phyloP scores from a whole-genome alignment of 2,329 filamentous ascomycete genomes.

The Trichoderma sp. region DNA sequence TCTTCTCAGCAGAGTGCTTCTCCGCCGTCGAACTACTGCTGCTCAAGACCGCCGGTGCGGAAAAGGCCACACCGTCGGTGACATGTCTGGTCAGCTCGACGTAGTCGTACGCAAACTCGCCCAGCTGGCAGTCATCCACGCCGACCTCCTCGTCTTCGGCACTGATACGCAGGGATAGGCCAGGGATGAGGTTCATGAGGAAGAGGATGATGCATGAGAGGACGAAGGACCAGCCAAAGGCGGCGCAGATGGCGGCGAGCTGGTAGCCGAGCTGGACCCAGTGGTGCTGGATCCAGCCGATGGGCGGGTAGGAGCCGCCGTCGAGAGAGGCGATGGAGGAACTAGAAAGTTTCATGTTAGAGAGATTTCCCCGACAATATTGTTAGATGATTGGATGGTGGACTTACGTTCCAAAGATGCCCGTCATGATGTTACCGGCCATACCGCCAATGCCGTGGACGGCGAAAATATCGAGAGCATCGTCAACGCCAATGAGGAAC shows the following conservation, averaged over 20 bases:
- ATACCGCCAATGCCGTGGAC: constrained; percentile 85
- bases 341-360: constrained; percentile 32
- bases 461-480: constrained; percentile 86
- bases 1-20: constrained; percentile 26
- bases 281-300: constrained; percentile 70
- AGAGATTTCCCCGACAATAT: neutral
- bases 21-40: constrained; percentile 30
- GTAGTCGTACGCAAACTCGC: constrained; percentile 82
- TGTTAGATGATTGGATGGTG: neutral
- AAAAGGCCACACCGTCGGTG: constrained; percentile 33
- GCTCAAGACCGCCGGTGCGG: constrained; percentile 21
- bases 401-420: constrained; percentile 67
- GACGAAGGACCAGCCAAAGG: constrained; percentile 63
- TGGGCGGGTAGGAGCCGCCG: constrained; percentile 55
- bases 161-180: constrained; percentile 64
- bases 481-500: constrained; percentile 72
- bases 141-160: constrained; percentile 67
- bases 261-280: constrained; percentile 70
- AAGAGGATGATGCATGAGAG: constrained; percentile 68
- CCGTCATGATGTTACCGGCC: constrained; percentile 74
- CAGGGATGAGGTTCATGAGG: constrained; percentile 67
- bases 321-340: constrained; percentile 73
- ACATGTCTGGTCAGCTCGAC: constrained; percentile 69
- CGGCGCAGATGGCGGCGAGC: constrained; percentile 63
- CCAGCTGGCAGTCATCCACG: constrained; percentile 70